phyloP scores from a whole-genome alignment of 73 alveolate genomes.

The Blepharisma stoltei region DNA sequence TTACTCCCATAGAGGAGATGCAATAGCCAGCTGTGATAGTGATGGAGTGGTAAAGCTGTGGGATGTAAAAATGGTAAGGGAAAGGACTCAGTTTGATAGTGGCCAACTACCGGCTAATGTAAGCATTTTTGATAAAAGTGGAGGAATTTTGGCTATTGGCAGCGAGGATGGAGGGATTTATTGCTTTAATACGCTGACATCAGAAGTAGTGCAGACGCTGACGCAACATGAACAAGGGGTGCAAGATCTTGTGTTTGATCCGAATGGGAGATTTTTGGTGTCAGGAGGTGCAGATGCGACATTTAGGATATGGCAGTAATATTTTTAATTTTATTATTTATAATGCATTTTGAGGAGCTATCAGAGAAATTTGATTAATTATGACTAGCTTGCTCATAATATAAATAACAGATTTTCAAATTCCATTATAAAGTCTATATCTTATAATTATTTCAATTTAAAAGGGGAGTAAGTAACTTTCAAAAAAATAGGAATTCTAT shows the following conservation, averaged over 20 bases:
- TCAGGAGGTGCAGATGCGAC: constrained; percentile 97
- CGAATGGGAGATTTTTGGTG: constrained; percentile 78
- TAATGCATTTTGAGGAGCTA: no score
- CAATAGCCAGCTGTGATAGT: constrained; percentile 97
- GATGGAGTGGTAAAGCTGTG: constrained; percentile 99
- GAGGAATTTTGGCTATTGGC: constrained; percentile 87
- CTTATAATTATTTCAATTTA: no score
- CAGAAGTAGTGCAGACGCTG: constrained; percentile 79
- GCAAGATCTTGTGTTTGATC: constrained; percentile 93
- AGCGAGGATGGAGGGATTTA: constrained; percentile 79
- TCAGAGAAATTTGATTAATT: no score
- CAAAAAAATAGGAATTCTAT: no score
- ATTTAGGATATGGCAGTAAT: constrained; percentile 96
- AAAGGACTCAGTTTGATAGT: constrained; percentile 86
- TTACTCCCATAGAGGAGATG: constrained; percentile 86
- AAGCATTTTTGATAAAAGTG: constrained; percentile 93
- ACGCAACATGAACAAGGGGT: constrained; percentile 98
- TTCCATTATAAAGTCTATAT: no score
- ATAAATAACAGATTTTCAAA: no score
- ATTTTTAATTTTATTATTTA: not conserved
- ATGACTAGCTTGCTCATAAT: no score
- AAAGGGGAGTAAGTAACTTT: no score
- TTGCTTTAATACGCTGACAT: constrained; percentile 45
- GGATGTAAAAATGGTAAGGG: constrained; percentile 99
- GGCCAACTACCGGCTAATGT: constrained; percentile 95